These are phyloP conservation scores for Lipomyces orientalis DNA, from an alignment of 805 yeast genomes.

Conservation along the genomic window DNA sequence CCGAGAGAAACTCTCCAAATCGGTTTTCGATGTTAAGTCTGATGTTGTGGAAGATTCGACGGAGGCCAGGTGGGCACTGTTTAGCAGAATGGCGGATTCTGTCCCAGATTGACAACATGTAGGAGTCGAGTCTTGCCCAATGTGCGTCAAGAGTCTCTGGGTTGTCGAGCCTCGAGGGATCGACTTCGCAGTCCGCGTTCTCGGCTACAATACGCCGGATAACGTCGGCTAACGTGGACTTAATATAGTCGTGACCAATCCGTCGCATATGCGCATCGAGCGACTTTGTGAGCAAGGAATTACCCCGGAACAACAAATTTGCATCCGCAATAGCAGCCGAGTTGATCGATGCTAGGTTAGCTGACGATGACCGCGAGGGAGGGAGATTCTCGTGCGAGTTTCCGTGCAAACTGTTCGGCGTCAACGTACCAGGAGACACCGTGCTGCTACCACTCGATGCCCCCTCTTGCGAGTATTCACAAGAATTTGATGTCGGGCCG, in stretches of 20 bases:
- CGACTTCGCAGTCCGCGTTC: slow-evolving; percentile 73
- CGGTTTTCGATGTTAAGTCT: slow-evolving; percentile 60
- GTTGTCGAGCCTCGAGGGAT: slow-evolving; percentile 64
- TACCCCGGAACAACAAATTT: slow-evolving; percentile 80
- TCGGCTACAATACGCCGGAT: slow-evolving; percentile 58
- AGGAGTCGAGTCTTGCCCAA: slow-evolving; percentile 38
- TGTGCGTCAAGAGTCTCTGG: slow-evolving; percentile 41
- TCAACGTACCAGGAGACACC: slow-evolving; percentile 27
- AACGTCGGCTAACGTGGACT: slow-evolving; percentile 72
- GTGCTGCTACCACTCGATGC: slow-evolving; percentile 12
- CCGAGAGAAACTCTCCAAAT: slow-evolving; percentile 34
- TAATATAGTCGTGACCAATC: slow-evolving; percentile 79
- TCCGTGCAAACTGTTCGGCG: slow-evolving; percentile 12
- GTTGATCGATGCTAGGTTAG: neutral
- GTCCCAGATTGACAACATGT: slow-evolving; percentile 59
- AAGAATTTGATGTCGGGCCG: neutral
- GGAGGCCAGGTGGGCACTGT: slow-evolving; percentile 74
- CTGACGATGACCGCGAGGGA: slow-evolving; percentile 2
- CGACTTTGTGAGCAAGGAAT: slow-evolving; percentile 79
- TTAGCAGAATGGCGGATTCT: slow-evolving; percentile 68
- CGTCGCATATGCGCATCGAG: slow-evolving; percentile 77
- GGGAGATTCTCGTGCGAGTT: neutral
- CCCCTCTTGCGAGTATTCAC: slow-evolving; percentile 6
- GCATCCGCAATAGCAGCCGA: slow-evolving; percentile 42
- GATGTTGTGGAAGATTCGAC: slow-evolving; percentile 65